These are phyloP conservation scores for Phaeosphaeria sp. DNA, from an alignment of 2,329 filamentous ascomycete genomes.

Conservation along the genomic window DNA sequence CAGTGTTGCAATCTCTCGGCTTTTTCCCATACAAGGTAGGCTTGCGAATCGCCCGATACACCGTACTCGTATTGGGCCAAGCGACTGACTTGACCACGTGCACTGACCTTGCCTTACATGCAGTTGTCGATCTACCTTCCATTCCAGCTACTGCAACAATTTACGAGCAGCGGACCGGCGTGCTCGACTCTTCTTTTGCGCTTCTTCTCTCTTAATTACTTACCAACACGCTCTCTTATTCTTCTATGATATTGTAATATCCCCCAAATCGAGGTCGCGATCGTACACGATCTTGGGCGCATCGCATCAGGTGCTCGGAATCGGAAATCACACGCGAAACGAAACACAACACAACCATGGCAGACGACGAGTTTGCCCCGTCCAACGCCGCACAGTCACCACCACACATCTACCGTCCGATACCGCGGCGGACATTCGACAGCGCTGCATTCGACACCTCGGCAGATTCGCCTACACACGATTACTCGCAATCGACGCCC, in stretches of 20 bases:
- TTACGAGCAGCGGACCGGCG: constrained; percentile 15
- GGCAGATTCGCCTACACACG: constrained; percentile 35
- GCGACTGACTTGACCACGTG: constrained; percentile 30
- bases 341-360: constrained; percentile 25
- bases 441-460: constrained; percentile 19
- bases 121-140: constrained; percentile 25
- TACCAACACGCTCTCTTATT: constrained; percentile 12
- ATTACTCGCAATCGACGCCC: constrained; percentile 26
- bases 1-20: constrained; percentile 7
- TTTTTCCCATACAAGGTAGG: constrained; percentile 33
- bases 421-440: constrained; percentile 46
- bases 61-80: constrained; percentile 21
- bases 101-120: constrained; percentile 25
- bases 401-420: constrained; percentile 48
- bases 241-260: constrained; percentile 13
- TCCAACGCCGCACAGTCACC: constrained; percentile 27
- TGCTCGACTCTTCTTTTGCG: constrained; percentile 7
- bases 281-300: constrained; percentile 2
- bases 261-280: constrained; percentile 4
- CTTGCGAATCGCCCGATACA: constrained; percentile 23
- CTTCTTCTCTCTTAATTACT: constrained; percentile 9
- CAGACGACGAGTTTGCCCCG: constrained; percentile 33
- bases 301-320: background rate
- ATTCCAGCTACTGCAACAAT: constrained; percentile 31
- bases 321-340: background rate